These are phyloP conservation scores for Colletotrichum magnum DNA, from an alignment of 2,329 filamentous ascomycete genomes.

Conservation along the genomic window DNA sequence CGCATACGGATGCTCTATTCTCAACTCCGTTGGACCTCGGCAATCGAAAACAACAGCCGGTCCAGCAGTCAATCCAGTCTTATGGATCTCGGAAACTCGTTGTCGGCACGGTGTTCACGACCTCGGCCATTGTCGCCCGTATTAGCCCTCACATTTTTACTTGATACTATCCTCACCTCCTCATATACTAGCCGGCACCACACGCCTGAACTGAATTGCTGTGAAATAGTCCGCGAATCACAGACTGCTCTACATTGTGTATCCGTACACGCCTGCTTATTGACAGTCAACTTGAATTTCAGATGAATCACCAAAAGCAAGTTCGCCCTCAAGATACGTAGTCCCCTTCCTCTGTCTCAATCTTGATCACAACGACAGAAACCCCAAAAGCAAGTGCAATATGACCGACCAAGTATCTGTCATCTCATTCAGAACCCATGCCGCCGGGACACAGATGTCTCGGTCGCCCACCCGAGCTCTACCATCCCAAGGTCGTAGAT, in stretches of 20 bases:
- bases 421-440: constrained; percentile 18
- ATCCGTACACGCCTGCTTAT: neutral
- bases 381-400: neutral
- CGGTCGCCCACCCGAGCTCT: neutral
- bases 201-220: neutral
- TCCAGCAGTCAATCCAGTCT: neutral
- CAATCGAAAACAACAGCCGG: neutral
- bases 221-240: neutral
- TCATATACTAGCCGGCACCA: too few species aligned
- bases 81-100: neutral
- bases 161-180: too few species aligned
- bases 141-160: too few species aligned
- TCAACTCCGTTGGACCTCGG: constrained; percentile 11
- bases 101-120: neutral
- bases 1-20: neutral
- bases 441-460: constrained; percentile 24
- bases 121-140: neutral
- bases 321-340: too few species aligned
- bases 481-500: constrained; percentile 1
- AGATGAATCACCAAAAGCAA: neutral
- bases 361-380: neutral
- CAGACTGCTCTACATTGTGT: neutral
- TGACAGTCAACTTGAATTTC: neutral
- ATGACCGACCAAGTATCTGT: constrained; percentile 17
- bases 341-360: too few species aligned